Base-by-base conservation (phyloP, 2,329 filamentous ascomycete genomes). In the Graphium sp. region DNA sequence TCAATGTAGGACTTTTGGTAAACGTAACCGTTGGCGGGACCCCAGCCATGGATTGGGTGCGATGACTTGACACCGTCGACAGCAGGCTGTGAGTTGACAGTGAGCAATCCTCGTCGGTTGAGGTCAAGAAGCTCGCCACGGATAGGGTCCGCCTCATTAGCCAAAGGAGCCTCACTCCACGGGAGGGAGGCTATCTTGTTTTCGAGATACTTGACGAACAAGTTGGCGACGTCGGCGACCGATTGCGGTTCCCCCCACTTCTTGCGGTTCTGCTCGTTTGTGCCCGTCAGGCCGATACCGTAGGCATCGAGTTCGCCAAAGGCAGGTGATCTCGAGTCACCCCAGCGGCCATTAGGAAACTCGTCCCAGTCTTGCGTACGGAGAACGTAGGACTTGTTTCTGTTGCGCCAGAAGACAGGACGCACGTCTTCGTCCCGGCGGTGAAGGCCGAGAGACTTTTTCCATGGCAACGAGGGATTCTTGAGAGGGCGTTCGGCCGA, bases 331-430 rank as follows among this genome's bases (percentile, higher is more conserved):
- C 89, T 72, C 29, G 85, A 87, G 52, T 98, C 89, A 54, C 89
- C 91, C 89, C 89, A 98, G 52, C 89, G 79, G 26, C 89, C 89
- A 60, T 98, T 98, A 32, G 89, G 89, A 43, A 94, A 98, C 51
- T 98, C 89, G 44, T 98, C 89, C 89, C 89, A 98, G 41, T 94
- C 87, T 48, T 94, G 85, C 1, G 89, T 98, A 31, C 89, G 82
- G 32, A 83, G 74, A 31, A 98, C 75, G 44, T 98, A 98, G 4
- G 85, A 93, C 47, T 89, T 84, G 55, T 92, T 89, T 33, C 89
- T 74, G 56, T 95, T 94, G 42, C 87, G 76, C 89, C 89, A 98
- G 66, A 98, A 98, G 40, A 98, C 92, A 19, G 89, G 89, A 30
- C 89, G 81, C 24, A 98, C 89, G 45, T 94, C 92, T 56, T 98